phyloP scores from a whole-genome alignment of 2,329 filamentous ascomycete genomes.

The Elsinoe arachidis region DNA sequence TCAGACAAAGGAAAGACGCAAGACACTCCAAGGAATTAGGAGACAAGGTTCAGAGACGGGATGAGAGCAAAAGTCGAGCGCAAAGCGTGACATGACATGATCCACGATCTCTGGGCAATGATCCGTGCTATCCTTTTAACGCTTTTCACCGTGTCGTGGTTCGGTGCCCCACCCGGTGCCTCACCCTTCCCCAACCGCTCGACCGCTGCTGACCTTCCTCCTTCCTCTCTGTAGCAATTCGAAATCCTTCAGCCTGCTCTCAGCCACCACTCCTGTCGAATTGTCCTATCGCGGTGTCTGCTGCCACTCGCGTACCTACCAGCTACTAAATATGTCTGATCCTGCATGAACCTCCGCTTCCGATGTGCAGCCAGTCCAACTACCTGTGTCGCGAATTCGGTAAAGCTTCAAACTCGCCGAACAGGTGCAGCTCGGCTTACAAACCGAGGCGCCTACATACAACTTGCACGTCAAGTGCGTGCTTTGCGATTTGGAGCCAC shows the following conservation, averaged over 20 bases:
- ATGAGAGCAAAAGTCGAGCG: not conserved
- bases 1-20: not conserved
- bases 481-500: too few species aligned
- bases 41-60: not conserved
- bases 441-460: too few species aligned
- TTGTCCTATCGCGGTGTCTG: not conserved
- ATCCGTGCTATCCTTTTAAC: not conserved
- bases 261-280: not conserved
- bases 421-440: too few species aligned
- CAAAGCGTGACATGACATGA: conserved; percentile 1
- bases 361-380: too few species aligned
- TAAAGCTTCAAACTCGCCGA: too few species aligned
- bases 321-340: too few species aligned
- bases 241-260: not conserved
- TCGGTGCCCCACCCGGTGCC: too few species aligned
- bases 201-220: not conserved
- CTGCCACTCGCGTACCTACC: not conserved
- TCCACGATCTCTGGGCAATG: not conserved
- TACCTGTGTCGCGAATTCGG: too few species aligned
- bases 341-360: too few species aligned
- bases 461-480: too few species aligned
- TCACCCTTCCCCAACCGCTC: not conserved
- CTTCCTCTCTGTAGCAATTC: too few species aligned
- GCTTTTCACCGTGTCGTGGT: too few species aligned
- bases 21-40: not conserved